phyloP scores from a whole-genome alignment of 768 basidiomycete genomes.

The Psilocybe tampanensis region DNA sequence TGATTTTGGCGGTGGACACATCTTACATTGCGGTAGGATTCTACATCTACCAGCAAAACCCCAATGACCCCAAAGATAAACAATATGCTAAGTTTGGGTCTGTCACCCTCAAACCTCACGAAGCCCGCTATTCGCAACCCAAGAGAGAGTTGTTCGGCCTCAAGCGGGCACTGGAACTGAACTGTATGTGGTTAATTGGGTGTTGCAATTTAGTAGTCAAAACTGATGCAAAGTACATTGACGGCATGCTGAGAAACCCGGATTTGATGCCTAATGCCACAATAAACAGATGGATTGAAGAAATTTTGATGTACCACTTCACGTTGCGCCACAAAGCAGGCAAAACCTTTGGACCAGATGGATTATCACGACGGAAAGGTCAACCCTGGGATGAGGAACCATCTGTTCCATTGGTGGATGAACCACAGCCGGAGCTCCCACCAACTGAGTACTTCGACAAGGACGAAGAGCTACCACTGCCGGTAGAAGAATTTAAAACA shows the following conservation, averaged over 20 bases:
- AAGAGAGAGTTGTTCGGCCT: slow-evolving; percentile 44
- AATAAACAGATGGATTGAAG: slow-evolving; percentile 39
- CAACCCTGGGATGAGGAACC: slow-evolving; percentile 9
- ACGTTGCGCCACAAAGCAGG: slow-evolving; percentile 30
- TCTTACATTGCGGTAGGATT: slow-evolving; percentile 35
- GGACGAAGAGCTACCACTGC: not conserved
- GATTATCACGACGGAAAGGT: slow-evolving; percentile 24
- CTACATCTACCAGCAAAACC: slow-evolving; percentile 36
- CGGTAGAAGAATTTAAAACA: not conserved
- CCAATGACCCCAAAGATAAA: slow-evolving; percentile 15
- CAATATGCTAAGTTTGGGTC: slow-evolving; percentile 38
- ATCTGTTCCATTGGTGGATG: slow-evolving; percentile 18
- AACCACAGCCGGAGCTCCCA: slow-evolving; percentile 14
- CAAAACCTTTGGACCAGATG: slow-evolving; percentile 29
- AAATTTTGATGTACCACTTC: slow-evolving; percentile 35
- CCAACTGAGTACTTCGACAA: slow-evolving; percentile 19
- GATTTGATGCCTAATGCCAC: slow-evolving; percentile 33
- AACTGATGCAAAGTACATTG: slow-evolving; percentile 34
- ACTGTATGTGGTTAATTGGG: slow-evolving; percentile 23
- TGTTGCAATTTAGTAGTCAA: slow-evolving; percentile 32
- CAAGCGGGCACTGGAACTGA: slow-evolving; percentile 21
- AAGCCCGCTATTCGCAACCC: slow-evolving; percentile 37
- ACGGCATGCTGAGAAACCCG: slow-evolving; percentile 35
- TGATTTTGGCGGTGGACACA: slow-evolving; percentile 40
- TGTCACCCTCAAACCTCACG: slow-evolving; percentile 35